Base-by-base conservation (phyloP, 2,329 filamentous ascomycete species). In the Aspergillus persii region DNA sequence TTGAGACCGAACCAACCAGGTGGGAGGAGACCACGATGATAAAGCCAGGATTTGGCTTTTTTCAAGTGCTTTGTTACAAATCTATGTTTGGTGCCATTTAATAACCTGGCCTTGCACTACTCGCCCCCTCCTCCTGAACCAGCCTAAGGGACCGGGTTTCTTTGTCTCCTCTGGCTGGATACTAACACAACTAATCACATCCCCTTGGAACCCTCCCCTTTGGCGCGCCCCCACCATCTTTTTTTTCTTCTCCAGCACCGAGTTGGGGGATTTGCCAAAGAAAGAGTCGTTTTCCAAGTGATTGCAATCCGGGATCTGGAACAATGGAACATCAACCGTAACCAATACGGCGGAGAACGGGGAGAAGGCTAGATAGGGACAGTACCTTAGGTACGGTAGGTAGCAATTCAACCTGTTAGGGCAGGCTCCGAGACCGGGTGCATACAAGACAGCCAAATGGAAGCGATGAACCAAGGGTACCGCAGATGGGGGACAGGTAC, bases 1-100 rank as follows among this genome's bases (percentile, higher is more conserved):
- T 62, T 58, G 53, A 54, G 54, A 61, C 60, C 58, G 60, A 66
- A 61, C 67, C 64, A 69, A 68, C 65, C 57, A 62, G 50, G 53
- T 36, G 58, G 48, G 57, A 58, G 56, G 18, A 54, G 55, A 12
- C 51, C 30, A 39, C 54, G 39, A 33, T 58, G 60, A 61, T 61
- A 63, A 60, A 64, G 62, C 54, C 57, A 59, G 58, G 58, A 56
- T 63, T 61, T 61, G 61, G 54, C 54, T 59, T 61, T 59, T 23
- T 59, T 61, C 33, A 62, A 64, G 61, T 63, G 58, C 61, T 64
- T 64, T 64, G 62, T 64, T 64, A 57, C 56, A 61, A 61, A 41
- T 57, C 58, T 61, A 64, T 61, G 58, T 63, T 63, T 58, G 58
- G 58, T 44, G 41, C 18, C 23, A 47, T 47, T 47, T 47, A 26